Evolutionary conservation across 2,329 filamentous ascomycete species (phyloP).

Genomic region (Hypomyces rosellus): DNA sequence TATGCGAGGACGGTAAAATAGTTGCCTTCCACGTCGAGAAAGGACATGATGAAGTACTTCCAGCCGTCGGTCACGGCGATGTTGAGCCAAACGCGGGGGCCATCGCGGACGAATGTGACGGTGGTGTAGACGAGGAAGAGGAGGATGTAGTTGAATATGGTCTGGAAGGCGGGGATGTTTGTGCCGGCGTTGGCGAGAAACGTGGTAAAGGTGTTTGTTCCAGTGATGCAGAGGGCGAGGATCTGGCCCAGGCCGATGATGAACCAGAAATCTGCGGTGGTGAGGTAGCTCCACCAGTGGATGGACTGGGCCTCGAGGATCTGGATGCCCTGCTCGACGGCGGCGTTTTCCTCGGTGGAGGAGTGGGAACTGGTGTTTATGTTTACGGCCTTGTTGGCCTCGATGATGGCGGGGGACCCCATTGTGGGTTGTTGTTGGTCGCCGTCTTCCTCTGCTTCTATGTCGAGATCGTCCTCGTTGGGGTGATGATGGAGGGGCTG

Average conservation of each 20-base stretch:
- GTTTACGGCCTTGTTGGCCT: constrained; percentile 1
- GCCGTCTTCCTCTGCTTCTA: neutral
- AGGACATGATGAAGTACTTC: constrained; percentile 89
- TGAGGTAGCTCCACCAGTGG: constrained; percentile 67
- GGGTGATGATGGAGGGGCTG: constrained; percentile 2
- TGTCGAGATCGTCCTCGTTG: constrained; percentile 14
- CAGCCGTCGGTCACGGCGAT: constrained; percentile 69
- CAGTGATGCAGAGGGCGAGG: constrained; percentile 82
- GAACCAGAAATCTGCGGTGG: constrained; percentile 81
- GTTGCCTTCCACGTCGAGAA: constrained; percentile 93
- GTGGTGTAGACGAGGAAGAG: constrained; percentile 76
- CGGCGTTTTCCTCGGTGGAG: constrained; percentile 21
- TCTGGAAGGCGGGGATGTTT: constrained; percentile 91
- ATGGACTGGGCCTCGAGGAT: constrained; percentile 48
- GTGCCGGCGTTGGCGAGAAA: constrained; percentile 62
- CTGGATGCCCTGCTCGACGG: constrained; percentile 46
- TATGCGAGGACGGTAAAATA: constrained; percentile 97
- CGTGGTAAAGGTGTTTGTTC: constrained; percentile 82
- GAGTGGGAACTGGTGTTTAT: constrained; percentile 10
- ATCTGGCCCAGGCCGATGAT: constrained; percentile 76
- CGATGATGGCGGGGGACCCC: constrained; percentile 13
- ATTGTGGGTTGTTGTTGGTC: neutral
- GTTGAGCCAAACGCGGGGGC: constrained; percentile 60
- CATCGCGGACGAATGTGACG: constrained; percentile 73
- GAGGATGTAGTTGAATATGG: constrained; percentile 88